Conservation (phyloP, 495 filamentous ascomycete species). For the Saxispiralis lemnorum region DNA sequence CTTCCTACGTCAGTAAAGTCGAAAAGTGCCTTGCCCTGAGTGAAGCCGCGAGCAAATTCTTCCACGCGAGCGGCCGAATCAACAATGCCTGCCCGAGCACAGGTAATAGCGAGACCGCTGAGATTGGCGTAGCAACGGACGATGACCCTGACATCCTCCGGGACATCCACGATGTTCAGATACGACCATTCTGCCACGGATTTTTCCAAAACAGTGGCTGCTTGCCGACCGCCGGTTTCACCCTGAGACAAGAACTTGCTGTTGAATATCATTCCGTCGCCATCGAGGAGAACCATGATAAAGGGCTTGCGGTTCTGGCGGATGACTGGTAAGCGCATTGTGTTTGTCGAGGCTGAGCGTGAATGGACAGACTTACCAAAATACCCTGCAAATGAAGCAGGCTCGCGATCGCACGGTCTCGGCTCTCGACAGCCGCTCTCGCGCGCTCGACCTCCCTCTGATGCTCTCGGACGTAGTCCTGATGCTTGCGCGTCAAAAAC, state of each 20-base stretch:
- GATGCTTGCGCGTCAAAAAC: conserved; percentile 6
- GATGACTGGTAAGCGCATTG: not conserved
- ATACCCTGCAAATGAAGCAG: conserved; percentile 5
- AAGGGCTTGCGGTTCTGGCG: conserved; percentile 34
- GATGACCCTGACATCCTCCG: conserved; percentile 34
- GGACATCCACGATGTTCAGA: conserved; percentile 10
- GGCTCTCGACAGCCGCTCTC: not conserved
- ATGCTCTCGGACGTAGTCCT: conserved; percentile 4
- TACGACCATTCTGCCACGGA: conserved; percentile 22
- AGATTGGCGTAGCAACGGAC: conserved; percentile 47
- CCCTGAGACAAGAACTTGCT: conserved; percentile 30
- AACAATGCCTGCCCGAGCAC: conserved; percentile 31
- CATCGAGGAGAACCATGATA: conserved; percentile 42
- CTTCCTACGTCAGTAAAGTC: conserved; percentile 45
- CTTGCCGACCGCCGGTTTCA: conserved; percentile 36
- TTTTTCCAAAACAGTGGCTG: conserved; percentile 35
- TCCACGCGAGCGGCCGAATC: conserved; percentile 25
- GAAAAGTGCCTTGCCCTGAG: conserved; percentile 38
- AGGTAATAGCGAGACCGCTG: conserved; percentile 31
- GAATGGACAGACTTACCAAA: conserved; percentile 1
- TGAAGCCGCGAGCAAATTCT: conserved; percentile 38
- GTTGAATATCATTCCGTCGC: conserved; percentile 45
- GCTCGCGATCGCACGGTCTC: not conserved
- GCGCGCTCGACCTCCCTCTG: not conserved
- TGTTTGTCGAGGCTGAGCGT: not conserved